Evolutionary conservation across 192 early-diverging fungal genomes (phyloP), one percentile per base, ranked within the genome.

Genomic region (Radiomyces spectabilis): DNA sequence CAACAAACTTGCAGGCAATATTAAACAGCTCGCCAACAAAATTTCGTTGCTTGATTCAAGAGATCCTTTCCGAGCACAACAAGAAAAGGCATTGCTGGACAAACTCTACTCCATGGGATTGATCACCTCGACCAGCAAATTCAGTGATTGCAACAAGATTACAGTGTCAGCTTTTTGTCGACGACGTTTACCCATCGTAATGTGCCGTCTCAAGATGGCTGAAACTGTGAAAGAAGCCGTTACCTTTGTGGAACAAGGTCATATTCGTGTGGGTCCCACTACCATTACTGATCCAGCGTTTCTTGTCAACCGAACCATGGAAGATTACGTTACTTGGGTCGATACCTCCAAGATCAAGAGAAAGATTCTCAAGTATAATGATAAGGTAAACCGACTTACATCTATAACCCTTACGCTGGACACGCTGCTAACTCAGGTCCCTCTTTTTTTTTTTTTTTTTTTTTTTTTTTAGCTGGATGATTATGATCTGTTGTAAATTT

Each of bases 321-420:
- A 97, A 64, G 94, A 97, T 72, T 97, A 87, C 79, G 85, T 97
- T 5, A 94, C 94, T 1, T 97, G 94, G 94, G 91, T 94, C 10
- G 91, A 97, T 55, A 88, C 93, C n/a, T 92, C 89, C 51, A 91
- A 90, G 79, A 95, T 97, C 65, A 94, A 93, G 78, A 79, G 88
- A 55, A 94, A 95, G 88, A 92, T 97, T 61, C 76, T 92, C 63
- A 94, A 93, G 70, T 91, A 91, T 75, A 91, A 88, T 68, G 88
- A 91, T 77, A 87, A 88, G 74, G 79, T 85, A 65, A 61, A 32
- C 34, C 41, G 15, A n/a, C n/a, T n/a, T n/a, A n/a, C n/a, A n/a
- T n/a, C n/a, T n/a, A n/a, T n/a, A n/a, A n/a, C n/a, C n/a, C n/a
- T n/a, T 34, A 16, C 22, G 12, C 41, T 59, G 13, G 37, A 29